A percentile compares a stretch with the other conserved stretches of the same genome.
Evolutionary conservation across 169 alveolate species (phyloP).

Genomic region (Amoebophrya sp.): DNA sequence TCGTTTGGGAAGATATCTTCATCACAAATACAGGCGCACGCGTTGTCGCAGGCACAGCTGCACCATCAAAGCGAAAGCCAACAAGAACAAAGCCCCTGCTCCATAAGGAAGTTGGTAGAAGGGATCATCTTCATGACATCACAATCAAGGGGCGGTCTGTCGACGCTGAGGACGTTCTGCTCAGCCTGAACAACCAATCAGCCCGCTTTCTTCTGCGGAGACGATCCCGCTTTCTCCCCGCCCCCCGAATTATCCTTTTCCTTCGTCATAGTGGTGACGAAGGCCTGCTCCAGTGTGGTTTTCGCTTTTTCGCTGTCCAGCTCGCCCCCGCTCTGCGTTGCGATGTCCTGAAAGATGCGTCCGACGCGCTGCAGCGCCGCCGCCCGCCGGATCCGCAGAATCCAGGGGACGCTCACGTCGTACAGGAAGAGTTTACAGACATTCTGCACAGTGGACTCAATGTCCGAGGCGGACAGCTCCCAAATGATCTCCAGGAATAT

Average conservation of each 20-base stretch:
- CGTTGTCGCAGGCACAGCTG: too few relatives aligned
- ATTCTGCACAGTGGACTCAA: conserved; percentile 32
- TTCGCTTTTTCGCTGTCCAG: neutral
- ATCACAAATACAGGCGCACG: too few relatives aligned
- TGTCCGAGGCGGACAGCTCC: conserved; percentile 33
- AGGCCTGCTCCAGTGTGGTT: neutral
- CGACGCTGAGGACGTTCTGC: too few relatives aligned
- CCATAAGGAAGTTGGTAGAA: too few relatives aligned
- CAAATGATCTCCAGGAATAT: conserved; percentile 30
- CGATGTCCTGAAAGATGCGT: conserved; percentile 12
- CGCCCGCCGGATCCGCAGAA: conserved; percentile 12
- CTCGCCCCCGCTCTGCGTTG: neutral
- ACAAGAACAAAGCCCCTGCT: too few relatives aligned
- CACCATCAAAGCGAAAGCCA: too few relatives aligned
- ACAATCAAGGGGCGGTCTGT: too few relatives aligned
- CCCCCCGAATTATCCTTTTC: neutral
- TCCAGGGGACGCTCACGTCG: conserved; percentile 33
- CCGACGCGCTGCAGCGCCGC: conserved; percentile 10
- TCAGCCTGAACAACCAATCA: too few relatives aligned
- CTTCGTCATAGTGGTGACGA: neutral
- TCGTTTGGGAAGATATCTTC: too few relatives aligned
- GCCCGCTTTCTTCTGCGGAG: too few relatives aligned
- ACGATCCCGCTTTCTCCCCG: too few relatives aligned
- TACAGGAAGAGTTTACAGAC: conserved; percentile 31
- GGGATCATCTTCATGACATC: too few relatives aligned